Percentiles rank a stretch among this genome's conserved stretches.
phyloP scores from a whole-genome alignment of 768 basidiomycete species.

The Russula lepida region DNA sequence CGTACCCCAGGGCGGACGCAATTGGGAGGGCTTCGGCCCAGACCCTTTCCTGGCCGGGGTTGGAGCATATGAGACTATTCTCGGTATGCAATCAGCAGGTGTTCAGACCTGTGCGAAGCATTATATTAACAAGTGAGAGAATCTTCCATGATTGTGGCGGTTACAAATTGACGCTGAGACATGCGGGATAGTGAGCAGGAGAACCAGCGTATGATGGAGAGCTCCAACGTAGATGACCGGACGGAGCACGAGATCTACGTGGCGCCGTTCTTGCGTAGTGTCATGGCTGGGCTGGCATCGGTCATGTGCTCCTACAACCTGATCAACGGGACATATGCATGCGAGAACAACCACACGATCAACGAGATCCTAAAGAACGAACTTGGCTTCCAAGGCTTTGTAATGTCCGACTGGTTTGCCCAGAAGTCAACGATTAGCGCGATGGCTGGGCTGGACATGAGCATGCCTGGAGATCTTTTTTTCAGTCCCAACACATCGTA shows the following conservation, averaged over 20 bases:
- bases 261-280: slow-evolving; percentile 58
- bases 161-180: neutral
- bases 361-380: slow-evolving; percentile 69
- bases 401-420: slow-evolving; percentile 71
- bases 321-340: slow-evolving; percentile 64
- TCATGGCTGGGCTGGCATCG: slow-evolving; percentile 65
- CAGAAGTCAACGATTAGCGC: slow-evolving; percentile 54
- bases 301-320: slow-evolving; percentile 76
- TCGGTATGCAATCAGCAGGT: slow-evolving; percentile 71
- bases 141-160: neutral
- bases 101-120: slow-evolving; percentile 88
- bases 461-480: slow-evolving; percentile 51
- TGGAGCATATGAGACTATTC: slow-evolving; percentile 66
- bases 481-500: slow-evolving; percentile 41
- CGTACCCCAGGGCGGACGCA: slow-evolving; percentile 68
- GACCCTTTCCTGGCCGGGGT: slow-evolving; percentile 84
- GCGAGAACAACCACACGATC: slow-evolving; percentile 61
- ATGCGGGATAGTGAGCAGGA: slow-evolving; percentile 52
- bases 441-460: slow-evolving; percentile 55
- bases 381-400: slow-evolving; percentile 68
- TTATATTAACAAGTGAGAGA: slow-evolving; percentile 59
- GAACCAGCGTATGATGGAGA: slow-evolving; percentile 43
- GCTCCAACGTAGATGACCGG: slow-evolving; percentile 70
- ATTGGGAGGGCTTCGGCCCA: slow-evolving; percentile 94
- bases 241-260: slow-evolving; percentile 72